phyloP scores from a whole-genome alignment of 208 protist species.

The Crithidia brevicula region DNA sequence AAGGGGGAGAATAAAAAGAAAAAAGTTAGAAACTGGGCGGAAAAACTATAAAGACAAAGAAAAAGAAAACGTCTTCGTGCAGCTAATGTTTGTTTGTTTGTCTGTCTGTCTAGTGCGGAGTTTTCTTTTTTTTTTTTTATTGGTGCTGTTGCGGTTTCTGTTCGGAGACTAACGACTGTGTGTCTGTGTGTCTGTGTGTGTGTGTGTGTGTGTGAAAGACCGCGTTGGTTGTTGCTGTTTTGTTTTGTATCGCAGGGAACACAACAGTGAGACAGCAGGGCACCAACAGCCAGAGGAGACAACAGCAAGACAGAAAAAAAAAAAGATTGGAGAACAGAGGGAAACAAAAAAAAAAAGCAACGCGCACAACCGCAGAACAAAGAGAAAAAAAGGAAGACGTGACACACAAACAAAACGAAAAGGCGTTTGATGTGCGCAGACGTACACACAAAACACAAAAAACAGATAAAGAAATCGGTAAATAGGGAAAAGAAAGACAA shows the following conservation, averaged over 20 bases:
- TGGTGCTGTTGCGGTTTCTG: too few relatives aligned
- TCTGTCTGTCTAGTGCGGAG: too few relatives aligned
- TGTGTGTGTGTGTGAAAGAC: neutral
- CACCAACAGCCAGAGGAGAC: too few relatives aligned
- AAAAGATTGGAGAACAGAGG: neutral
- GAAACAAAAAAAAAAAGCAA: neutral
- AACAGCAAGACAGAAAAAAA: neutral
- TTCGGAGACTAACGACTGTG: too few relatives aligned
- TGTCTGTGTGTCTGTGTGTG: neutral
- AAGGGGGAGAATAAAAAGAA: too few relatives aligned
- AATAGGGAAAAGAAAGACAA: neutral
- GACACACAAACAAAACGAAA: neutral
- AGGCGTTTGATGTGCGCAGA: too few relatives aligned
- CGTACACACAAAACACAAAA: neutral
- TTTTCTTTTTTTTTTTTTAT: too few relatives aligned
- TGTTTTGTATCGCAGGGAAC: too few relatives aligned
- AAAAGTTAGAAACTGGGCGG: too few relatives aligned
- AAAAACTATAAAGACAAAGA: conserved; percentile 18
- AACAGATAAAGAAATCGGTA: neutral
- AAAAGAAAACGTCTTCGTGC: too few relatives aligned
- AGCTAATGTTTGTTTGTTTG: too few relatives aligned
- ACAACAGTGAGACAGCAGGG: too few relatives aligned
- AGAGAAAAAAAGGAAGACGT: neutral
- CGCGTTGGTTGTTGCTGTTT: neutral
- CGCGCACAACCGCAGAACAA: neutral